These are phyloP conservation scores for Penicillium sp. DNA, from an alignment of 2,329 filamentous ascomycete genomes.

Conservation along the genomic window DNA sequence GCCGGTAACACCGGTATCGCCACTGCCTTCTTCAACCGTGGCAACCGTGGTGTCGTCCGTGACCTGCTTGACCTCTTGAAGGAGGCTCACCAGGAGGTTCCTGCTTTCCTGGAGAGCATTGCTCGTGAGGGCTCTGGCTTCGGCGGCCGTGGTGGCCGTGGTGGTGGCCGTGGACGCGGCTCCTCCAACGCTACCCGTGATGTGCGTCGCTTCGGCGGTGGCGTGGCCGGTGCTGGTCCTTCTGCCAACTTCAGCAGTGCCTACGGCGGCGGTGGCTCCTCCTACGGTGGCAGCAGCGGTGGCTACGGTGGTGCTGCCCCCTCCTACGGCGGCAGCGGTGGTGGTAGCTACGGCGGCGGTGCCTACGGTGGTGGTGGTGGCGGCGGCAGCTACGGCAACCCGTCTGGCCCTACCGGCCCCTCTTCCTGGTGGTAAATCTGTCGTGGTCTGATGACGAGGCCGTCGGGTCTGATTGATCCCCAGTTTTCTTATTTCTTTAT, in stretches of 20 bases:
- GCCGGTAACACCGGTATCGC: slow-evolving; percentile 98
- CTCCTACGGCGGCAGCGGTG: slow-evolving; percentile 34
- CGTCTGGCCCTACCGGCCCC: slow-evolving; percentile 50
- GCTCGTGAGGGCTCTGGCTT: slow-evolving; percentile 87
- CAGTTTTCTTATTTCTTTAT: slow-evolving; percentile 32
- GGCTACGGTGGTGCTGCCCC: slow-evolving; percentile 38
- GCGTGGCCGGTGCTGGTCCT: slow-evolving; percentile 35
- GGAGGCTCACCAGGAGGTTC: slow-evolving; percentile 97
- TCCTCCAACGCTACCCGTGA: slow-evolving; percentile 71
- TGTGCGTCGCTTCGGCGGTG: slow-evolving; percentile 71
- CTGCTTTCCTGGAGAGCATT: slow-evolving; percentile 92
- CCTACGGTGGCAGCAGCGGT: slow-evolving; percentile 32
- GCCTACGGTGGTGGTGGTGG: slow-evolving; percentile 29
- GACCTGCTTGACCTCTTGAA: slow-evolving; percentile 97
- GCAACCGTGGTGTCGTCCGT: slow-evolving; percentile 95
- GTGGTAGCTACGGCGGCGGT: slow-evolving; percentile 32
- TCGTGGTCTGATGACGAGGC: slow-evolving; percentile 44
- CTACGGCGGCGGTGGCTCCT: slow-evolving; percentile 26
- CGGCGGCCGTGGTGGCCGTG: slow-evolving; percentile 72
- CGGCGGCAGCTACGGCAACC: slow-evolving; percentile 48
- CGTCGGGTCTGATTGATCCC: slow-evolving; percentile 41
- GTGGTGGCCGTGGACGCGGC: slow-evolving; percentile 68
- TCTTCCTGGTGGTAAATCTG: slow-evolving; percentile 54
- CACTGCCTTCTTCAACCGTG: slow-evolving; percentile 99
- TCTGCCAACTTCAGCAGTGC: slow-evolving; percentile 35